These are phyloP conservation scores for Collybia nuda DNA, from an alignment of 768 basidiomycete species.

Conservation along the genomic window DNA sequence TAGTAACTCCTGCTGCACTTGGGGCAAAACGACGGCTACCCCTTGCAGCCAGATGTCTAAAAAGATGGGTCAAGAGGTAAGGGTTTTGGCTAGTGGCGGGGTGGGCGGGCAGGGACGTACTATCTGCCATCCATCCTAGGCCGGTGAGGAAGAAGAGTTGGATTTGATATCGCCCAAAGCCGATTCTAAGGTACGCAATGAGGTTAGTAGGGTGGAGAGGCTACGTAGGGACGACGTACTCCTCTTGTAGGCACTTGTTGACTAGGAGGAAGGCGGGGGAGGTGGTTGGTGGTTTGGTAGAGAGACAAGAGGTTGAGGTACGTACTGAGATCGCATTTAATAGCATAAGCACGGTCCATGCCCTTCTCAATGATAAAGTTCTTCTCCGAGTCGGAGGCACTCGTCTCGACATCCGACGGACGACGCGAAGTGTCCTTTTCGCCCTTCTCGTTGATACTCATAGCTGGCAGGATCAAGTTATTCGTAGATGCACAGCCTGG, in stretches of 20 bases:
- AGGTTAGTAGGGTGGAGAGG: background rate
- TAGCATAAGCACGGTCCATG: constrained; percentile 14
- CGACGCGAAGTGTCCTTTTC: background rate
- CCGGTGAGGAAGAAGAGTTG: constrained; percentile 47
- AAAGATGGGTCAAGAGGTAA: background rate
- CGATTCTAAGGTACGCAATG: constrained; percentile 30
- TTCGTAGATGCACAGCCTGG: too few species aligned
- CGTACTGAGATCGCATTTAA: constrained; percentile 21
- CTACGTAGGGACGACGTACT: constrained; percentile 27
- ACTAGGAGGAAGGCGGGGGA: constrained; percentile 26
- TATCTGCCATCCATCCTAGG: constrained; percentile 50
- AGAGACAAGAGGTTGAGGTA: background rate
- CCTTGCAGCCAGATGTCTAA: constrained; percentile 47
- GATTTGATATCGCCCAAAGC: constrained; percentile 49
- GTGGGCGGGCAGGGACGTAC: constrained; percentile 24
- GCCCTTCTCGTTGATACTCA: constrained; percentile 2
- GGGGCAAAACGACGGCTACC: constrained; percentile 43
- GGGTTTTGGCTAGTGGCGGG: background rate
- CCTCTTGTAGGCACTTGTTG: constrained; percentile 45
- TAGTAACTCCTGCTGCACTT: constrained; percentile 41
- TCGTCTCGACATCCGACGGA: constrained; percentile 1
- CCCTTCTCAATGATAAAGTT: constrained; percentile 5
- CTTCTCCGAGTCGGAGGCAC: background rate
- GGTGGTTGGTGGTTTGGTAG: background rate
- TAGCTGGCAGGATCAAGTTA: background rate